Base-by-base conservation (phyloP, 441 rosid species). In the Cnidoscolus chayamansa region DNA sequence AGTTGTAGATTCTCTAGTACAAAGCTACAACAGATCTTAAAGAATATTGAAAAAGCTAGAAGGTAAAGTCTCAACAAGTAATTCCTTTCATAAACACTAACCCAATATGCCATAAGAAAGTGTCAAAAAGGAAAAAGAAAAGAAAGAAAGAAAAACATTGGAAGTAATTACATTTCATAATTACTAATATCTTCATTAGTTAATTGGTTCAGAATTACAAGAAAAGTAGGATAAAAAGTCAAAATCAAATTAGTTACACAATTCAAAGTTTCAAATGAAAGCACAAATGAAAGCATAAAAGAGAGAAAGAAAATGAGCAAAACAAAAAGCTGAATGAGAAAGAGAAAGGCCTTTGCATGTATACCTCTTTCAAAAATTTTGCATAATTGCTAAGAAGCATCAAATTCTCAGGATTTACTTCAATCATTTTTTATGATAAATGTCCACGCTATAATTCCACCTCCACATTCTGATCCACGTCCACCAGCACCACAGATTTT, bases 361-460 rank as follows among this genome's bases (percentile, higher is more conserved):
- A 43, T 56, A 57, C 72, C 63, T 69, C 72, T 57, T 69, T 57
- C 85, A 92, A 81, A 80, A 84, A 90, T 68, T 67, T 89, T 0
- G 95, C 93, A 68, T 93, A 90, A 73, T 93, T 93, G 70, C 89
- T 67, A 8, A 90, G 90, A 69, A 93, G 82, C 64, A 89, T 83
- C 5, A 86, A 66, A 51, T 90, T 89, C 63, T 86, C 87, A 58
- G 98, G 92, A 81, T 90, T 82, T 0, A 88, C 96, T 65, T 89
- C 86, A 63, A 90, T 89, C 96, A 90, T 89, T 68, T 81, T 85
- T 72, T 80, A 74, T 90, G 90, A 55, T 86, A 69, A 19, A 56
- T 1, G 13, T 69, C 64, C 25, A 63, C 19, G 40, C 53, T 54
- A 16, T 63, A 61, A 50, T n/a, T 49, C 77, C 76, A 62, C 68